These are phyloP conservation scores for Mycena vitilis DNA, from an alignment of 768 basidiomycete genomes.

Conservation along the genomic window DNA sequence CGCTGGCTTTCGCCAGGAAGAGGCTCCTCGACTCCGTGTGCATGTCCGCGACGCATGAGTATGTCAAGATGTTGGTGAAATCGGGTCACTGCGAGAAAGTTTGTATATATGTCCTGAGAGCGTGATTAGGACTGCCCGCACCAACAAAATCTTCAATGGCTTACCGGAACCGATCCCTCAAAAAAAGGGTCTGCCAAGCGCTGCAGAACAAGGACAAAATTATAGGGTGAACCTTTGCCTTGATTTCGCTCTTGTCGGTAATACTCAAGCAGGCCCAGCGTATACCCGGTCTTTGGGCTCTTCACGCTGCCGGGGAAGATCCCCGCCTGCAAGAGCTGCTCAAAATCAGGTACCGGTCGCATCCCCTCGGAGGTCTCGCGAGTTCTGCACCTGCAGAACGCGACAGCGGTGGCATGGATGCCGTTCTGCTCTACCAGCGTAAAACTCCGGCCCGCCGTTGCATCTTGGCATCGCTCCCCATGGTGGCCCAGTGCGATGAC, in stretches of 20 bases:
- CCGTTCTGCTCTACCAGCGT: background rate
- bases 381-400: background rate
- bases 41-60: slow-evolving; percentile 8
- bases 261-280: background rate
- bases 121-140: too few species aligned
- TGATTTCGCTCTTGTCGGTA: background rate
- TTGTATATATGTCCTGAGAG: slow-evolving; percentile 17
- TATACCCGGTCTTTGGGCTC: background rate
- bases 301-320: slow-evolving; percentile 1
- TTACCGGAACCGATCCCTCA: slow-evolving; percentile 9
- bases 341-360: background rate
- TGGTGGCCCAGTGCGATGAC: background rate
- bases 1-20: background rate
- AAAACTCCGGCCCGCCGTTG: background rate
- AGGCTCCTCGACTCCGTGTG: background rate
- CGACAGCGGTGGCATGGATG: background rate
- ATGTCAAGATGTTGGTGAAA: slow-evolving; percentile 11
- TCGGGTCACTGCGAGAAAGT: slow-evolving; percentile 18
- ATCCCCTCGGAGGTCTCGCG: background rate
- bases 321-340: background rate
- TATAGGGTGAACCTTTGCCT: background rate
- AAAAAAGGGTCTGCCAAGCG: background rate
- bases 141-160: too few species aligned
- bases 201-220: background rate
- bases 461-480: background rate